Conservation (phyloP, 2,329 filamentous ascomycete species). For the Penicillium paneum region DNA sequence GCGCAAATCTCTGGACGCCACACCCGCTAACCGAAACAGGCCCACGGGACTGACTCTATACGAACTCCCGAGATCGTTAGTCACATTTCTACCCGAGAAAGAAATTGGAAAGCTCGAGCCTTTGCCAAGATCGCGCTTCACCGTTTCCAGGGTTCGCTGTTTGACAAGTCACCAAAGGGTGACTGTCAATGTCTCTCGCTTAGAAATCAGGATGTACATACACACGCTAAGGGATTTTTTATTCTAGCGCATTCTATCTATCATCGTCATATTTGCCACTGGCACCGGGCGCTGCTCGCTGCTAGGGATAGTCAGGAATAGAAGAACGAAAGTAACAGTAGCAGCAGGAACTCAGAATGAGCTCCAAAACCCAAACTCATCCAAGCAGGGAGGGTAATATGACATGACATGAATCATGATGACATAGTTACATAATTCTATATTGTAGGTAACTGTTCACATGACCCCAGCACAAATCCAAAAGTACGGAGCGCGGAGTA, state of each 20-base stretch:
- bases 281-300: no score
- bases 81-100: not conserved
- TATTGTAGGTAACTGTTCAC: no score
- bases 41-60: not conserved
- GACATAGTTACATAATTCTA: no score
- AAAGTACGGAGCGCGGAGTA: not conserved
- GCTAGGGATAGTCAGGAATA: not conserved
- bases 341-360: not conserved
- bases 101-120: not conserved
- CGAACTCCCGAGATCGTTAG: not conserved
- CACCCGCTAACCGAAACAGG: slow-evolving; percentile 9
- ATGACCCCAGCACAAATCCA: no score
- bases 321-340: not conserved
- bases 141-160: not conserved
- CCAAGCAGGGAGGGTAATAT: not conserved
- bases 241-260: not conserved
- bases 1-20: slow-evolving; percentile 11
- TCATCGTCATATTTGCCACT: not conserved
- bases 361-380: not conserved
- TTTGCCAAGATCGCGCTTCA: slow-evolving; percentile 11
- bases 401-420: no score
- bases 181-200: not conserved
- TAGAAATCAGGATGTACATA: no score
- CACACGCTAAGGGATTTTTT: not conserved
- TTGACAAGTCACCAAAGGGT: not conserved